phyloP scores from a whole-genome alignment of 768 basidiomycete genomes.

The Suillus tomentosus region DNA sequence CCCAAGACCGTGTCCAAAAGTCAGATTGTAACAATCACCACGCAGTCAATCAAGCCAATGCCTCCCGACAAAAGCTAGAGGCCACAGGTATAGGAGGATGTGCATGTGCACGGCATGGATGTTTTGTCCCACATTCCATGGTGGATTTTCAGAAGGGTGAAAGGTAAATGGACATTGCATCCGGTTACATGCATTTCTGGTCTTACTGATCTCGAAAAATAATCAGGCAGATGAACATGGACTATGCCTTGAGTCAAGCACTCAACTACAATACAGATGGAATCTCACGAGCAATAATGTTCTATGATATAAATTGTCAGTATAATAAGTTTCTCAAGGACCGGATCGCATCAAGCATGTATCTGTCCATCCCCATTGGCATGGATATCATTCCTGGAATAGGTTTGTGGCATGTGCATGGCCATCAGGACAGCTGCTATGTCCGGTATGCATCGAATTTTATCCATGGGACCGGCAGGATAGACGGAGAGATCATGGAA shows the following conservation, averaged over 20 bases:
- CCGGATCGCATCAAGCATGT: background rate
- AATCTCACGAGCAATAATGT: constrained; percentile 11
- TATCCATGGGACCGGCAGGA: too few relatives aligned
- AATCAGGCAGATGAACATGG: too few relatives aligned
- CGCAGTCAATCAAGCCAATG: background rate
- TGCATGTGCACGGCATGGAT: too few relatives aligned
- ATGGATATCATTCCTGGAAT: constrained; percentile 8
- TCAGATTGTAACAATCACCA: too few relatives aligned
- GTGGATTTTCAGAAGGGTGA: constrained; percentile 33
- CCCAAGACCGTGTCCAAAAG: too few relatives aligned
- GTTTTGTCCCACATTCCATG: too few relatives aligned
- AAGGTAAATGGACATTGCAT: background rate
- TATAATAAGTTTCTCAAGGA: constrained; percentile 11
- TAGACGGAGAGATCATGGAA: too few relatives aligned
- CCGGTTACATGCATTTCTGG: too few relatives aligned
- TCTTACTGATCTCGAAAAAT: too few relatives aligned
- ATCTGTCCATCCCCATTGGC: constrained; percentile 1
- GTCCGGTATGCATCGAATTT: too few relatives aligned
- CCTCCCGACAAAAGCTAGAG: background rate
- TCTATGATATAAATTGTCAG: constrained; percentile 36
- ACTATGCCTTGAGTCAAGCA: too few relatives aligned
- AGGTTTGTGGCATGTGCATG: constrained; percentile 13
- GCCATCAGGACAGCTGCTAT: constrained; percentile 1
- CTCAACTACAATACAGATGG: background rate
- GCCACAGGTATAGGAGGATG: constrained; percentile 31